Percentiles rank a stretch among this genome's conserved stretches.
These are phyloP conservation scores for Fusarium praegraminearum DNA, from an alignment of 2,329 filamentous ascomycete genomes.

Conservation along the genomic window DNA sequence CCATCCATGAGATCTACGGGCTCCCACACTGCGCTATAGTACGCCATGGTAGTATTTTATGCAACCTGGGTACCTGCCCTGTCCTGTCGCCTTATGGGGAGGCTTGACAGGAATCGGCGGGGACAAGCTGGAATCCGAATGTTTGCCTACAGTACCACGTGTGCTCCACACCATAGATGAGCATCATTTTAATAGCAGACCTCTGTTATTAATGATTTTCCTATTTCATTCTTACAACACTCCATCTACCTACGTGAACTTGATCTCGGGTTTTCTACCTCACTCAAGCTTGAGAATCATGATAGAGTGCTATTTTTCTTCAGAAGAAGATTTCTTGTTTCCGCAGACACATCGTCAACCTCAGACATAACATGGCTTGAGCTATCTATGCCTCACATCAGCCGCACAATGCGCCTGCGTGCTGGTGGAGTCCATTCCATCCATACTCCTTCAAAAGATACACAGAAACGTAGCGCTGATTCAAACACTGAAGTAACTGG, in stretches of 20 bases:
- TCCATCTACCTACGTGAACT: neutral
- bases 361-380: slow-evolving; percentile 8
- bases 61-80: neutral
- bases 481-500: slow-evolving; percentile 18
- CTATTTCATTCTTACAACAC: slow-evolving; percentile 1
- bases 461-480: slow-evolving; percentile 23
- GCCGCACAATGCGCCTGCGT: slow-evolving; percentile 22
- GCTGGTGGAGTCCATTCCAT: slow-evolving; percentile 38
- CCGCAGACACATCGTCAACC: neutral
- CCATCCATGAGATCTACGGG: slow-evolving; percentile 14
- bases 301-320: neutral
- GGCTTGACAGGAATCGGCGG: slow-evolving; percentile 11
- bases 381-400: slow-evolving; percentile 26
- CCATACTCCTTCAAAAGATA: slow-evolving; percentile 17
- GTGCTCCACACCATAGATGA: slow-evolving; percentile 26
- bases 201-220: neutral
- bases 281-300: neutral
- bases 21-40: slow-evolving; percentile 3
- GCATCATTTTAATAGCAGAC: slow-evolving; percentile 7
- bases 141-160: slow-evolving; percentile 16
- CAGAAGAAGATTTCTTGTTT: neutral
- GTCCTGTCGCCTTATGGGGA: neutral
- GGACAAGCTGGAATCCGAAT: slow-evolving; percentile 24
- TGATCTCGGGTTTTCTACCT: neutral
- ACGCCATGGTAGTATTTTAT: neutral